phyloP scores from a whole-genome alignment of 495 filamentous ascomycete genomes.

The Aspergillus wentii region DNA sequence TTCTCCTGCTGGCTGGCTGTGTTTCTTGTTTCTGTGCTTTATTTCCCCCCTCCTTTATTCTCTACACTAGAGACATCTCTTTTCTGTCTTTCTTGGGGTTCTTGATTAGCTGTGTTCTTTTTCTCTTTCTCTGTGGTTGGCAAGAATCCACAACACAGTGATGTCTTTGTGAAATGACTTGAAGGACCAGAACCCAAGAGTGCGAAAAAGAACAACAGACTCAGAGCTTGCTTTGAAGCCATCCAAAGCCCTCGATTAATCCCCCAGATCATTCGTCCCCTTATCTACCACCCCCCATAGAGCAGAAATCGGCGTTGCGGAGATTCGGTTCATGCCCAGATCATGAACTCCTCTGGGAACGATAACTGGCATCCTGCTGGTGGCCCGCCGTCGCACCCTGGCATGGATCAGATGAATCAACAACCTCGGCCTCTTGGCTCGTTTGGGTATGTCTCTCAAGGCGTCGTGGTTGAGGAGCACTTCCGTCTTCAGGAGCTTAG shows the following conservation, averaged over 20 bases:
- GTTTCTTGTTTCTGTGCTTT: constrained; percentile 6
- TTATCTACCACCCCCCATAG: too few species aligned
- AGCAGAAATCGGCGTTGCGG: too few species aligned
- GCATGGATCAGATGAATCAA: constrained; percentile 44
- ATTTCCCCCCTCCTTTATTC: neutral
- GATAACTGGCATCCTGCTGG: constrained; percentile 44
- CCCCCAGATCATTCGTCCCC: too few species aligned
- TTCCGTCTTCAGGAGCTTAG: neutral
- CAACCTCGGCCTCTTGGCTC: constrained; percentile 41
- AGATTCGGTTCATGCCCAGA: constrained; percentile 19
- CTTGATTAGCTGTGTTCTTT: neutral
- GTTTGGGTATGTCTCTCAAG: constrained; percentile 35
- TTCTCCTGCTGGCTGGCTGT: constrained; percentile 7
- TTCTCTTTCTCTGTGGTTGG: constrained; percentile 8
- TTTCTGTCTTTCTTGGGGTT: neutral
- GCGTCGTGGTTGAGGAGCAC: too few species aligned
- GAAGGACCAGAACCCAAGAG: constrained; percentile 17
- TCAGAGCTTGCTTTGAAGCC: constrained; percentile 10
- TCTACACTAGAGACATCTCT: too few species aligned
- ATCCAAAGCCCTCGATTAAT: constrained; percentile 6
- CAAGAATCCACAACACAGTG: constrained; percentile 13
- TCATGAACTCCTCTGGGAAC: constrained; percentile 42
- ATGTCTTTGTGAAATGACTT: constrained; percentile 24
- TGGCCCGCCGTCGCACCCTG: constrained; percentile 40
- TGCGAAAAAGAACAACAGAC: constrained; percentile 17